Evolutionary conservation across 257 asterid genomes (phyloP).

Genomic region (Nicotiana tabacum): DNA sequence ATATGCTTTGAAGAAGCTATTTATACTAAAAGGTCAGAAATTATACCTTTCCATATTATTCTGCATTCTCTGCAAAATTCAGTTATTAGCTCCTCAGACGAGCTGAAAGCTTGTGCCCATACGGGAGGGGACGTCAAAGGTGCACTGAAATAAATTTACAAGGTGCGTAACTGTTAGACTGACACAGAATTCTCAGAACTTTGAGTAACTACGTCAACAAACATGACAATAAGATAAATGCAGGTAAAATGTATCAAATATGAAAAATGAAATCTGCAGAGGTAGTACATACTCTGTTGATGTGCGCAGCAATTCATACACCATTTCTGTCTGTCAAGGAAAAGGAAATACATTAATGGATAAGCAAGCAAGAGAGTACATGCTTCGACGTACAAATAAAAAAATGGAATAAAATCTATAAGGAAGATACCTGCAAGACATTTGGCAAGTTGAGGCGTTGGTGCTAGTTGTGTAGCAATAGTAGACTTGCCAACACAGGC

Average conservation of each 20-base stretch:
- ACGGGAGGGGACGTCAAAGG: conserved; percentile 81
- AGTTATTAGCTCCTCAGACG: conserved; percentile 82
- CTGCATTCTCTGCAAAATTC: conserved; percentile 97
- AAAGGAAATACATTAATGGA: conserved; percentile 17
- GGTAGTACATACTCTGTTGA: conserved; percentile 77
- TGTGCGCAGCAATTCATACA: conserved; percentile 88
- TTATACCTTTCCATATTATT: conserved; percentile 85
- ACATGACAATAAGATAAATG: neutral
- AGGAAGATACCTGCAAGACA: conserved; percentile 68
- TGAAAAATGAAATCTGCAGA: neutral
- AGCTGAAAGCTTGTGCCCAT: conserved; percentile 83
- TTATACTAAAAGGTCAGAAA: neutral
- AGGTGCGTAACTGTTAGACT: conserved; percentile 11
- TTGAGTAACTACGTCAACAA: neutral
- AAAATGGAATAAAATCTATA: conserved; percentile 4
- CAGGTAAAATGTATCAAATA: neutral
- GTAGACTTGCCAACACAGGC: conserved; percentile 97
- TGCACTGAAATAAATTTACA: conserved; percentile 56
- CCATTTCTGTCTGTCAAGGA: conserved; percentile 89
- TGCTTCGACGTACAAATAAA: neutral
- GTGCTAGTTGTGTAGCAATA: conserved; percentile 94
- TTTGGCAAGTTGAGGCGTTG: conserved; percentile 92
- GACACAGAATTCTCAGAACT: neutral
- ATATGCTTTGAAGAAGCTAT: conserved; percentile 7
- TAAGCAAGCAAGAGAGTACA: conserved; percentile 15